phyloP scores from a whole-genome alignment of 345 rosid species.

The Raphanus sativus region DNA sequence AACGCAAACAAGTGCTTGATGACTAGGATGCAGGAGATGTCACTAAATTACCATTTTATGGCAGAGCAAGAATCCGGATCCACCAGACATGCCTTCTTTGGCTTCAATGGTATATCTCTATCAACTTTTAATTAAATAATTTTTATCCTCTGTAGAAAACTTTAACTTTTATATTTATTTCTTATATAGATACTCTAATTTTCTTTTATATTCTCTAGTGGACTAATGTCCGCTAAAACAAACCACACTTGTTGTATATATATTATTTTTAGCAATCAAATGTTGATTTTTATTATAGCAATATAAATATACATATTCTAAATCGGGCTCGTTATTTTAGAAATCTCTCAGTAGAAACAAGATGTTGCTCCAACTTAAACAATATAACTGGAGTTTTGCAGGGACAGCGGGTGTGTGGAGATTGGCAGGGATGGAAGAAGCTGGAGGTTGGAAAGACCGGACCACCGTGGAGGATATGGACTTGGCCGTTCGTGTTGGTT shows the following conservation, averaged over 20 bases:
- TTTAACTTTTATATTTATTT: background rate
- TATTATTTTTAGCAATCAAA: background rate
- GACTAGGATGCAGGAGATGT: slow-evolving; percentile 49
- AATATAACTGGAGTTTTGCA: slow-evolving; percentile 11
- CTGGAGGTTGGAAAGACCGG: slow-evolving; percentile 98
- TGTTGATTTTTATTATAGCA: background rate
- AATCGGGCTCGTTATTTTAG: background rate
- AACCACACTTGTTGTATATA: background rate
- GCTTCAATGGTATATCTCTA: slow-evolving; percentile 38
- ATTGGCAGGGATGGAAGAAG: slow-evolving; percentile 89
- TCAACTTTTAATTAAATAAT: background rate
- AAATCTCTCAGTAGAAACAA: background rate
- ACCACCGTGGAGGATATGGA: slow-evolving; percentile 99
- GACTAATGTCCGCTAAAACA: background rate
- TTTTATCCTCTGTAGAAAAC: background rate
- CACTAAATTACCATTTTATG: slow-evolving; percentile 43
- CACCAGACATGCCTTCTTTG: slow-evolving; percentile 43
- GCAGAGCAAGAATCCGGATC: slow-evolving; percentile 45
- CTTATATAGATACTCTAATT: background rate
- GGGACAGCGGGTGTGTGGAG: slow-evolving; percentile 99
- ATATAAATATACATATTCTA: background rate
- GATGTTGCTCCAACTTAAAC: background rate
- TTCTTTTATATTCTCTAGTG: background rate
- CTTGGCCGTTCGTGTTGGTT: slow-evolving; percentile 90
- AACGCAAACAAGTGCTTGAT: slow-evolving; percentile 43